phyloP scores from a whole-genome alignment of 2,329 filamentous ascomycete species.

The Malbranchea zuffiana region DNA sequence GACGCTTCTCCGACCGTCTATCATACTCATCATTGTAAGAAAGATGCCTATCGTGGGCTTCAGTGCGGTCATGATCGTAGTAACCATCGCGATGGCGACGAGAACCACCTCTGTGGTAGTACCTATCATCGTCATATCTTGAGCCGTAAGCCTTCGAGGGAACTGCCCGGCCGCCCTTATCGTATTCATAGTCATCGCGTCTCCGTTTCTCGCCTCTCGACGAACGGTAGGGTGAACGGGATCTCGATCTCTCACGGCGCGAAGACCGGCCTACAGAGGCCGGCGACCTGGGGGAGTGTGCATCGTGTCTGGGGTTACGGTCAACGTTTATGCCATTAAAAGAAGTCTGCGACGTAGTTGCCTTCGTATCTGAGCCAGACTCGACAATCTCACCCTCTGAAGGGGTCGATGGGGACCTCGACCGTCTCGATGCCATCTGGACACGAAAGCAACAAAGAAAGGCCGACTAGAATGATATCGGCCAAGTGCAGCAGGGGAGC shows the following conservation, averaged over 20 bases:
- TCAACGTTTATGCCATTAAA: slow-evolving; percentile 77
- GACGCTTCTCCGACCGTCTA: slow-evolving; percentile 43
- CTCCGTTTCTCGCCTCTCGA: slow-evolving; percentile 33
- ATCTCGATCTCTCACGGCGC: slow-evolving; percentile 48
- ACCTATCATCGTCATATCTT: slow-evolving; percentile 32
- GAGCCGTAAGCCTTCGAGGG: slow-evolving; percentile 24
- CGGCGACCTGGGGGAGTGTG: slow-evolving; percentile 38
- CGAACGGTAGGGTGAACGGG: slow-evolving; percentile 32
- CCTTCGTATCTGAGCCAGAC: slow-evolving; percentile 62
- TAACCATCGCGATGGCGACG: slow-evolving; percentile 34
- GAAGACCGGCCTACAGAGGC: slow-evolving; percentile 47
- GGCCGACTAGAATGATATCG: slow-evolving; percentile 1
- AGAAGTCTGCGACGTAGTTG: slow-evolving; percentile 69
- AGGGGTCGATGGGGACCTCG: slow-evolving; percentile 51
- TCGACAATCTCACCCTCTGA: slow-evolving; percentile 83
- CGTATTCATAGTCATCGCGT: slow-evolving; percentile 29
- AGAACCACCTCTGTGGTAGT: slow-evolving; percentile 31
- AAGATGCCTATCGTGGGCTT: slow-evolving; percentile 29
- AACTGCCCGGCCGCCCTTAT: slow-evolving; percentile 25
- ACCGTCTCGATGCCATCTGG: slow-evolving; percentile 40
- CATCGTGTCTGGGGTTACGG: slow-evolving; percentile 73
- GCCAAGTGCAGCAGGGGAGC: slow-evolving; percentile 11
- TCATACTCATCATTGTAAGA: slow-evolving; percentile 43
- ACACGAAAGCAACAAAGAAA: background rate
- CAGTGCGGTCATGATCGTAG: slow-evolving; percentile 43